These are phyloP conservation scores for Quercus tomentella DNA, from an alignment of 331 rosid genomes.

Conservation along the genomic window DNA sequence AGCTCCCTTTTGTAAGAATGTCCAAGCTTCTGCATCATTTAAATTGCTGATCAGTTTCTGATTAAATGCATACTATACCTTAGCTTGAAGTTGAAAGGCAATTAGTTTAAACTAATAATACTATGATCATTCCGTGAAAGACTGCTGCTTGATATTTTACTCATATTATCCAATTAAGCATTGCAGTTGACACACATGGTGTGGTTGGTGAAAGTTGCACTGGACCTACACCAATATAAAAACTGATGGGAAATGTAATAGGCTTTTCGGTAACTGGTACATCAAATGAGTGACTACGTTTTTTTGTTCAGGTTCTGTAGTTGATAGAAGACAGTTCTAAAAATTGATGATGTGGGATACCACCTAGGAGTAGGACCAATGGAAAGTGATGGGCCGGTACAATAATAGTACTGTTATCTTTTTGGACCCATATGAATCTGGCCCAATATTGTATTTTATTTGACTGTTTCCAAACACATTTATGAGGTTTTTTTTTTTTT, in stretches of 20 bases:
- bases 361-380: neutral
- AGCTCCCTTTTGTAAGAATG: neutral
- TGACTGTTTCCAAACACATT: too few species aligned
- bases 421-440: too few species aligned
- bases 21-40: neutral
- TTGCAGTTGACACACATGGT: neutral
- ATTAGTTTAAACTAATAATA: neutral
- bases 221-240: neutral
- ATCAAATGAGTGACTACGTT: neutral
- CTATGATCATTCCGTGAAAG: neutral
- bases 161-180: neutral
- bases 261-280: neutral
- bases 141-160: neutral
- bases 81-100: neutral
- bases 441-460: too few species aligned
- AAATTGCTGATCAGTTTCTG: neutral
- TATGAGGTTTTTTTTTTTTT: too few species aligned
- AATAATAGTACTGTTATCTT: too few species aligned
- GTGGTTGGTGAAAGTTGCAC: neutral
- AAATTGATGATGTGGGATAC: neutral
- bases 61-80: neutral
- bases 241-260: neutral
- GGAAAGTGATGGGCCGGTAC: neutral
- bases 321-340: neutral
- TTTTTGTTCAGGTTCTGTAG: neutral